phyloP scores from a whole-genome alignment of 192 early-diverging fungal genomes.

The Coemansia aciculifera region DNA sequence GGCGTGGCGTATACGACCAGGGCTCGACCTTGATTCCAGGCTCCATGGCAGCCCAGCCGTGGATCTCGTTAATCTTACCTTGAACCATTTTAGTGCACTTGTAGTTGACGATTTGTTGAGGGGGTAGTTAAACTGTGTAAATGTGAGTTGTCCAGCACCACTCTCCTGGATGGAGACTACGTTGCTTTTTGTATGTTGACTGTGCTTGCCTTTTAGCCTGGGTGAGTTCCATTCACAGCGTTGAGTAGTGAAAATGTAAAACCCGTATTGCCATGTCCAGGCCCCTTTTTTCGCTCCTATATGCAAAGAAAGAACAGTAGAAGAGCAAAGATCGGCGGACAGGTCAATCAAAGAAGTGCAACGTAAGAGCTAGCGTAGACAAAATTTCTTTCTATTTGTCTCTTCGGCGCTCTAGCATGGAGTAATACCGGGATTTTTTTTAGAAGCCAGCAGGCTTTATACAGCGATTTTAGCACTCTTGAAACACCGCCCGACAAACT shows the following conservation, averaged over 20 bases:
- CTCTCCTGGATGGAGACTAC: neutral
- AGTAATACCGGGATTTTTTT: no score
- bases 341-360: neutral
- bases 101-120: neutral
- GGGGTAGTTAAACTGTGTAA: neutral
- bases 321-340: neutral
- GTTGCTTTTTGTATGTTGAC: neutral
- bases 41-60: slow-evolving; percentile 47
- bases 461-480: neutral
- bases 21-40: slow-evolving; percentile 44
- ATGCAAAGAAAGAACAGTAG: neutral
- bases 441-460: no score
- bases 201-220: neutral
- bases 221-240: neutral
- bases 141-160: neutral
- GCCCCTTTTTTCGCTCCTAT: neutral
- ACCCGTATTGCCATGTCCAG: neutral
- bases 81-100: slow-evolving; percentile 28
- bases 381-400: no score
- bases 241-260: neutral
- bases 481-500: neutral
- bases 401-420: no score
- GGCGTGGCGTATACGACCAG: slow-evolving; percentile 61
- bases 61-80: slow-evolving; percentile 51
- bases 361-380: neutral